phyloP scores from a whole-genome alignment of 2,329 filamentous ascomycete species.

The Sclerotinia spermophila region DNA sequence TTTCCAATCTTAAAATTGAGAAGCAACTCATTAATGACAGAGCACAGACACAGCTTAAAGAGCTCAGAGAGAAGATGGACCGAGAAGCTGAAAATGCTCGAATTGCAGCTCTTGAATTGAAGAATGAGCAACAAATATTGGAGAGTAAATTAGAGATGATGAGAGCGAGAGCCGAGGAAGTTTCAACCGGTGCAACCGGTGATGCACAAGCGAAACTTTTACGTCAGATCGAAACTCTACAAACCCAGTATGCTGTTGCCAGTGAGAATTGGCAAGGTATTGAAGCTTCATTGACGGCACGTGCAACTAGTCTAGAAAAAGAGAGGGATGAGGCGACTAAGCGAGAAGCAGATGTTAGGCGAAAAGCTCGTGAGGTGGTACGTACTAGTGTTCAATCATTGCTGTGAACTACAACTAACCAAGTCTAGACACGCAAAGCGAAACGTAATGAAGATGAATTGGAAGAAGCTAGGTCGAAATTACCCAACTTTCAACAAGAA shows the following conservation, averaged over 20 bases:
- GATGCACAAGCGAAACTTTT: constrained; percentile 86
- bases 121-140: constrained; percentile 70
- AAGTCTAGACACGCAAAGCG: constrained; percentile 57
- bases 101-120: constrained; percentile 70
- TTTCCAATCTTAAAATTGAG: constrained; percentile 69
- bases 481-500: constrained; percentile 63
- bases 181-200: constrained; percentile 73
- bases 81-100: constrained; percentile 68
- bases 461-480: constrained; percentile 62
- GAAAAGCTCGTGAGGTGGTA: constrained; percentile 83
- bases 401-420: constrained; percentile 31
- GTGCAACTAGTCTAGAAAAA: constrained; percentile 75
- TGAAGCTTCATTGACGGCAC: constrained; percentile 76
- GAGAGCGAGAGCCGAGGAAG: constrained; percentile 82
- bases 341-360: constrained; percentile 81
- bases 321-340: constrained; percentile 83
- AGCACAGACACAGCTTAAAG: constrained; percentile 62
- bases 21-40: constrained; percentile 72
- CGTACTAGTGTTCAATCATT: constrained; percentile 37
- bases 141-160: constrained; percentile 90
- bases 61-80: constrained; percentile 69
- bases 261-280: constrained; percentile 98
- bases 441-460: constrained; percentile 72
- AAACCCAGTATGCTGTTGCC: constrained; percentile 90
- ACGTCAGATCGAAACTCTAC: constrained; percentile 89